Conservation (phyloP, 2,329 filamentous ascomycete genomes). For the Neofusicoccum cordaticola region DNA sequence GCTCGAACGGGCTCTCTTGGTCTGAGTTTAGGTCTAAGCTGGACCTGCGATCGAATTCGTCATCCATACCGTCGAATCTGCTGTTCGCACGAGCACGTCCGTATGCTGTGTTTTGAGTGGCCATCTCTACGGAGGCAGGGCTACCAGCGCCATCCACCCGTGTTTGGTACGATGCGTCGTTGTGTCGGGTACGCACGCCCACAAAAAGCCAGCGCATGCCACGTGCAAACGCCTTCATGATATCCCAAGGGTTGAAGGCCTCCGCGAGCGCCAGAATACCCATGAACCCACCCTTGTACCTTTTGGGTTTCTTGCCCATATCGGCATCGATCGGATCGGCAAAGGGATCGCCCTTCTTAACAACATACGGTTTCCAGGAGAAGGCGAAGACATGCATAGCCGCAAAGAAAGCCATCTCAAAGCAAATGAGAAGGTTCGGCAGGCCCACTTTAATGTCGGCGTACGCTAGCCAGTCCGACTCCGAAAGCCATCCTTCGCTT, state of each 20-base stretch:
- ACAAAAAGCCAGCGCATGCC: constrained; percentile 79
- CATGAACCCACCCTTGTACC: constrained; percentile 48
- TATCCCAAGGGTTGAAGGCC: constrained; percentile 77
- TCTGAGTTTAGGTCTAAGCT: constrained; percentile 8
- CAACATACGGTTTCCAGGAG: constrained; percentile 67
- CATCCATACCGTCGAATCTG: constrained; percentile 7
- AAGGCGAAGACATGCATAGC: constrained; percentile 81
- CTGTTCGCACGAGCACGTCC: constrained; percentile 2
- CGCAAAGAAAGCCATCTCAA: constrained; percentile 82
- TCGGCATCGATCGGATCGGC: constrained; percentile 26
- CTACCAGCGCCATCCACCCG: constrained; percentile 8
- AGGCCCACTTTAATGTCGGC: constrained; percentile 80
- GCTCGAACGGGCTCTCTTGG: constrained; percentile 15
- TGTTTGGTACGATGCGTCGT: constrained; percentile 40
- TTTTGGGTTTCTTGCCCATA: constrained; percentile 18
- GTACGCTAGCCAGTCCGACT: constrained; percentile 62
- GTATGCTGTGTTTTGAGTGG: constrained; percentile 1
- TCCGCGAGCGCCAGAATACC: constrained; percentile 66
- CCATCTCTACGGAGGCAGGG: constrained; percentile 13
- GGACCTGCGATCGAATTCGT: constrained; percentile 14
- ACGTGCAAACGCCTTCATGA: constrained; percentile 74
- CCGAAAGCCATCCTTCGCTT: constrained; percentile 60
- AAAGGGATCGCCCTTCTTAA: constrained; percentile 23
- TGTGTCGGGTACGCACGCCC: constrained; percentile 59
- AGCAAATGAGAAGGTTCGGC: constrained; percentile 71